These are phyloP conservation scores for Rosa hybrid DNA, from an alignment of 331 rosid genomes.

Conservation along the genomic window DNA sequence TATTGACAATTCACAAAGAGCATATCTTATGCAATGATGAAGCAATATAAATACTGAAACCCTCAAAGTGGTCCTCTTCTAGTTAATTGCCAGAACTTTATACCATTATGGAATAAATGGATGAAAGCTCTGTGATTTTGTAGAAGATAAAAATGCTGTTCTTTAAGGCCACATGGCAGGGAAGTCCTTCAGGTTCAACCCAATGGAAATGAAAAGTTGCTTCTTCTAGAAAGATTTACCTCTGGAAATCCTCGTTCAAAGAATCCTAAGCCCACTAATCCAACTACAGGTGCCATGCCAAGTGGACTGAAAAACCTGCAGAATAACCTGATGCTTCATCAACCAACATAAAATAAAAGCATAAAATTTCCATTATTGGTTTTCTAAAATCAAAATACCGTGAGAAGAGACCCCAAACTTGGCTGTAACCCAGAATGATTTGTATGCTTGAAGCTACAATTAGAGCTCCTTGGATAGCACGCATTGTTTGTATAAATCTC, in stretches of 20 bases:
- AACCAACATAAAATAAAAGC: slow-evolving; percentile 15
- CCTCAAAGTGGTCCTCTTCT: not conserved
- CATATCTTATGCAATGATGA: not conserved
- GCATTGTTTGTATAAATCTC: slow-evolving; percentile 95
- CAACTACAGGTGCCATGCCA: slow-evolving; percentile 99
- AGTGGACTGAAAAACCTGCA: slow-evolving; percentile 97
- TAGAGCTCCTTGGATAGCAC: slow-evolving; percentile 97
- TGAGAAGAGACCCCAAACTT: slow-evolving; percentile 95
- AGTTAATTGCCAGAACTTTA: not conserved
- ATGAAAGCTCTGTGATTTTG: not conserved
- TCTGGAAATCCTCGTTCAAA: slow-evolving; percentile 84
- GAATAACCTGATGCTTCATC: slow-evolving; percentile 22
- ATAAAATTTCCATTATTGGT: not conserved
- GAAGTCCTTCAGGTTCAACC: slow-evolving; percentile 4
- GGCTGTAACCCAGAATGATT: slow-evolving; percentile 94
- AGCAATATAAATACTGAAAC: not conserved
- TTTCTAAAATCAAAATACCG: slow-evolving; percentile 46
- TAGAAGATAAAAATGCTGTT: not conserved
- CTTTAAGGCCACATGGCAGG: not conserved
- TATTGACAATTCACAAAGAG: not conserved
- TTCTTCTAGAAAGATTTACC: slow-evolving; percentile 45
- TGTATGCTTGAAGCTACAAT: slow-evolving; percentile 94
- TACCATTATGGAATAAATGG: slow-evolving; percentile 2
- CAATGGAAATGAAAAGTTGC: not conserved
- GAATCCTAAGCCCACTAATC: slow-evolving; percentile 90